A percentile compares a stretch with the other conserved stretches of the same genome.
Evolutionary conservation across 352 stramenopile species (phyloP).

Genomic region (Phytophthora tubulina): DNA sequence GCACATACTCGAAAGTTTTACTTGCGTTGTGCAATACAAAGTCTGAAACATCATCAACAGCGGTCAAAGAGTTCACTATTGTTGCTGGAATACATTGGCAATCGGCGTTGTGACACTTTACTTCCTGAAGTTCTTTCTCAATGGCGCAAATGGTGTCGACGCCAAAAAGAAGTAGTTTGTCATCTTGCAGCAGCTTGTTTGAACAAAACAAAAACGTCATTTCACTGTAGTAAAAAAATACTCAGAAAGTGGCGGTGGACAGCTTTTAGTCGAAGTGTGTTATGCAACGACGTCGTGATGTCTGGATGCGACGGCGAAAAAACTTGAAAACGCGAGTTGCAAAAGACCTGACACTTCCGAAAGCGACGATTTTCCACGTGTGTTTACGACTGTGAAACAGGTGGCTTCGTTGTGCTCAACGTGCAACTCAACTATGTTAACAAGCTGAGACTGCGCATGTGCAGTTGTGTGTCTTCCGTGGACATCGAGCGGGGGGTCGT

Average conservation of each 20-base stretch:
- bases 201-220: slow-evolving; percentile 12
- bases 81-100: slow-evolving; percentile 52
- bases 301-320: slow-evolving; percentile 37
- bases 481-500: slow-evolving; percentile 15
- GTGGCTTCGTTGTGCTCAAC: slow-evolving; percentile 32
- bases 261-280: slow-evolving; percentile 15
- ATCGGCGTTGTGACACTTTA: slow-evolving; percentile 37
- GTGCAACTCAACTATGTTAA: slow-evolving; percentile 6
- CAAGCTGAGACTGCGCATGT: slow-evolving; percentile 8
- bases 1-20: slow-evolving; percentile 19
- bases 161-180: slow-evolving; percentile 7
- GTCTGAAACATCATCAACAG: slow-evolving; percentile 14
- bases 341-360: slow-evolving; percentile 14
- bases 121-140: slow-evolving; percentile 35
- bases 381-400: slow-evolving; percentile 25
- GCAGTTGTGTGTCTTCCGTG: slow-evolving; percentile 18
- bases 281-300: slow-evolving; percentile 1
- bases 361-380: slow-evolving; percentile 30
- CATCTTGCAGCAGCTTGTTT: slow-evolving; percentile 11
- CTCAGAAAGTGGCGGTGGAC: slow-evolving; percentile 23
- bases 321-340: slow-evolving; percentile 20
- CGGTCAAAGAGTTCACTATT: slow-evolving; percentile 43
- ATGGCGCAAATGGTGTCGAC: slow-evolving; percentile 29
- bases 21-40: slow-evolving; percentile 26
- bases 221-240: slow-evolving; percentile 7